A percentile compares a stretch with the other conserved stretches of the same genome.
phyloP scores from a whole-genome alignment of 2,329 filamentous ascomycete species.

The Paramyrothecium roridum region DNA sequence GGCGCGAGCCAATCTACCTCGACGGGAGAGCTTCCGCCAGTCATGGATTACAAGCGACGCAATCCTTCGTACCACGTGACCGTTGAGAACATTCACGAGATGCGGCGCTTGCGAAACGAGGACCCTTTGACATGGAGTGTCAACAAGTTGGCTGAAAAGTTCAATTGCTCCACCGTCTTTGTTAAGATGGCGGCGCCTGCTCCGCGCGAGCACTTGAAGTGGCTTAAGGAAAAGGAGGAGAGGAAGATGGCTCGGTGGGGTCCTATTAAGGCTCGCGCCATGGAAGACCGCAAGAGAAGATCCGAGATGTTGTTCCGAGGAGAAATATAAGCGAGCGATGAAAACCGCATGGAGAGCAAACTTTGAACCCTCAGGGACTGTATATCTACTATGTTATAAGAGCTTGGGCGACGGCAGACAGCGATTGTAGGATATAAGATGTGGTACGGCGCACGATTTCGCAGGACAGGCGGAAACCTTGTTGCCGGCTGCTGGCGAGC shows the following conservation, averaged over 20 bases:
- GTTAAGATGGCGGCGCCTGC: slow-evolving; percentile 56
- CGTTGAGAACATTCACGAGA: slow-evolving; percentile 55
- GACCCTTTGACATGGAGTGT: slow-evolving; percentile 57
- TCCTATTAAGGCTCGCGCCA: slow-evolving; percentile 48
- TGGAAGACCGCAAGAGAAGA: slow-evolving; percentile 53
- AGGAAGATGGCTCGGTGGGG: slow-evolving; percentile 56
- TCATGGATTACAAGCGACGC: slow-evolving; percentile 30
- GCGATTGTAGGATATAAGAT: not conserved
- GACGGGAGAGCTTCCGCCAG: slow-evolving; percentile 25
- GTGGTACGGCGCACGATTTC: not conserved
- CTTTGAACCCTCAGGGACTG: not conserved
- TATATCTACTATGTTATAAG: not conserved
- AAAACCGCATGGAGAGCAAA: not conserved
- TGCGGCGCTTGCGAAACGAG: slow-evolving; percentile 48
- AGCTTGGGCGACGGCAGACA: not conserved
- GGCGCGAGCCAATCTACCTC: slow-evolving; percentile 14
- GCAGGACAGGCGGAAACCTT: not conserved
- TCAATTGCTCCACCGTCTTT: slow-evolving; percentile 53
- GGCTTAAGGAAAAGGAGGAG: slow-evolving; percentile 41
- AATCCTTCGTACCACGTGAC: slow-evolving; percentile 49
- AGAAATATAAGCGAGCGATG: slow-evolving; percentile 37
- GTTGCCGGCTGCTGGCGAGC: not conserved
- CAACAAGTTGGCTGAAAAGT: slow-evolving; percentile 48
- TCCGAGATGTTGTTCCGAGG: slow-evolving; percentile 49
- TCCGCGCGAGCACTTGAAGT: slow-evolving; percentile 42